Percentiles rank a stretch among this genome's conserved stretches.
phyloP scores from a whole-genome alignment of 2,329 filamentous ascomycete genomes.

The Cadophora luteo-olivacea region DNA sequence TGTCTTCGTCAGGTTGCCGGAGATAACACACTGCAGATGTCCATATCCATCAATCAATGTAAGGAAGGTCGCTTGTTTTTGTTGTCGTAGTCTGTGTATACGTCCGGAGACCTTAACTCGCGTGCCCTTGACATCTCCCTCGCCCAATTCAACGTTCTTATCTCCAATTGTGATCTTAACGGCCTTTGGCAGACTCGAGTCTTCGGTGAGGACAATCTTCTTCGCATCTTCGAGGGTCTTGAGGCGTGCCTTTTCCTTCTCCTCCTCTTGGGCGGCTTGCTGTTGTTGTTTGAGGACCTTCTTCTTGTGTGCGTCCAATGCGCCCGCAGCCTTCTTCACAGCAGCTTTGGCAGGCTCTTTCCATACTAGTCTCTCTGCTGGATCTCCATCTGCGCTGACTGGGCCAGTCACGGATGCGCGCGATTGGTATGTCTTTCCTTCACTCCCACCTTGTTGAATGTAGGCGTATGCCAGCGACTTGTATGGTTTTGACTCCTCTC shows the following conservation, averaged over 20 bases:
- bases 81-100: slow-evolving; percentile 80
- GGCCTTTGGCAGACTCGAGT: slow-evolving; percentile 74
- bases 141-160: slow-evolving; percentile 67
- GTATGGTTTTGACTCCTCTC: slow-evolving; percentile 77
- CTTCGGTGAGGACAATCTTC: slow-evolving; percentile 74
- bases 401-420: slow-evolving; percentile 71
- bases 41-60: slow-evolving; percentile 87
- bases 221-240: slow-evolving; percentile 80
- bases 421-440: slow-evolving; percentile 68
- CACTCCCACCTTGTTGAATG: slow-evolving; percentile 65
- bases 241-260: slow-evolving; percentile 73
- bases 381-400: slow-evolving; percentile 67
- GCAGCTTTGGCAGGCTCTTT: slow-evolving; percentile 85
- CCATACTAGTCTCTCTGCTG: slow-evolving; percentile 70
- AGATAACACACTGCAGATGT: slow-evolving; percentile 82
- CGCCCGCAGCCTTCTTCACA: slow-evolving; percentile 82
- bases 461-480: slow-evolving; percentile 82
- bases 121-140: slow-evolving; percentile 66
- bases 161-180: slow-evolving; percentile 78
- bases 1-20: slow-evolving; percentile 78
- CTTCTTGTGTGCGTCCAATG: slow-evolving; percentile 79
- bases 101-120: slow-evolving; percentile 82
- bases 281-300: slow-evolving; percentile 82
- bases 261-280: slow-evolving; percentile 72
- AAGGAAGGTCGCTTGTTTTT: slow-evolving; percentile 87